These are phyloP conservation scores for Colletotrichum costaricense DNA, from an alignment of 2,329 filamentous ascomycete species.

Conservation along the genomic window DNA sequence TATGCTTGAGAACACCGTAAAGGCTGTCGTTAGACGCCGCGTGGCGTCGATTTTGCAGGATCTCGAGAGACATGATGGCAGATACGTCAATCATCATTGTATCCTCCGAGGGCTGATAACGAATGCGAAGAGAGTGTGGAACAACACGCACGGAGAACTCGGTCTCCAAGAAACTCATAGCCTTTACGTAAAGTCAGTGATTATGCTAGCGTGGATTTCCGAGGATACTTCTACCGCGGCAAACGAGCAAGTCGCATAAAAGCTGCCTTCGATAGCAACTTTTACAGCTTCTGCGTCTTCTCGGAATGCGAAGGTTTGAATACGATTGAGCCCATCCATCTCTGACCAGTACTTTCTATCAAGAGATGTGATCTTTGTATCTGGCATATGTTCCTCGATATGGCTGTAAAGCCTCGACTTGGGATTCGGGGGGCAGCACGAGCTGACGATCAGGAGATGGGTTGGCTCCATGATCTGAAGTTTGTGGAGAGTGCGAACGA, in stretches of 20 bases:
- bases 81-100: constrained; percentile 96
- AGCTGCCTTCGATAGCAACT: constrained; percentile 83
- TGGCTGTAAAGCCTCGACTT: constrained; percentile 81
- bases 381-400: constrained; percentile 76
- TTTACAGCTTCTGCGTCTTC: constrained; percentile 86
- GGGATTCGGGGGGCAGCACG: constrained; percentile 71
- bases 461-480: constrained; percentile 83
- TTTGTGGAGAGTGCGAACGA: constrained; percentile 89
- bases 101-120: constrained; percentile 88
- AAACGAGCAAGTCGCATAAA: constrained; percentile 86
- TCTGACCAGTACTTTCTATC: constrained; percentile 90
- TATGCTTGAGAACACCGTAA: constrained; percentile 87
- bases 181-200: constrained; percentile 59
- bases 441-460: constrained; percentile 81
- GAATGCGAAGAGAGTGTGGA: constrained; percentile 84
- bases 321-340: constrained; percentile 78
- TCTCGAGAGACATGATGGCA: constrained; percentile 86
- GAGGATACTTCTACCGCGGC: constrained; percentile 73
- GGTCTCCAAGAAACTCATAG: constrained; percentile 82
- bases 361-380: constrained; percentile 70
- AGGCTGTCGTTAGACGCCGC: constrained; percentile 84
- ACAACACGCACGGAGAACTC: constrained; percentile 76
- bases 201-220: not conserved
- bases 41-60: constrained; percentile 87
- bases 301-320: constrained; percentile 81